Conservation (phyloP, 192 early-diverging fungal genomes). For the Dissophora ornata region DNA sequence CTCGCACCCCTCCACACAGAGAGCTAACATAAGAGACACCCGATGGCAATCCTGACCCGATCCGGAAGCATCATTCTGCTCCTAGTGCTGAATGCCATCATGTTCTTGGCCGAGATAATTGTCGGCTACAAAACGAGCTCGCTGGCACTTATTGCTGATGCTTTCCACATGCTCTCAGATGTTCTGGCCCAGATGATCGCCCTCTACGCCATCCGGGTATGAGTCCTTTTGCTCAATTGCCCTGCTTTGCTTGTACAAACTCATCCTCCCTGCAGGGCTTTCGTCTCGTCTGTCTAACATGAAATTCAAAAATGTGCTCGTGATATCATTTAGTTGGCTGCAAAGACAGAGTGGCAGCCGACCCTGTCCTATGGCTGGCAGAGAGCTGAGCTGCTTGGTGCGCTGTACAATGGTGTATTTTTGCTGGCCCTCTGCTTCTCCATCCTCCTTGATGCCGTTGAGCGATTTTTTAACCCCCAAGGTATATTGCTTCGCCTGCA, state of each 20-base stretch:
- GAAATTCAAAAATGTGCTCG: background rate
- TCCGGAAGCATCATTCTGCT: conserved; percentile 68
- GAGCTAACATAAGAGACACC: no score
- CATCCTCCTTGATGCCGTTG: conserved; percentile 86
- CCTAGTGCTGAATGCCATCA: conserved; percentile 67
- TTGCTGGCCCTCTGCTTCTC: conserved; percentile 92
- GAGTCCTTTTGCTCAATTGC: conserved; percentile 7
- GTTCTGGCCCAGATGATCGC: conserved; percentile 81
- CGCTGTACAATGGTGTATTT: conserved; percentile 92
- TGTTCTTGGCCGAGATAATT: conserved; percentile 86
- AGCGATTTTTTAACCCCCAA: conserved; percentile 80
- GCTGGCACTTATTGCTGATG: conserved; percentile 89
- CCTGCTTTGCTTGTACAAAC: no score
- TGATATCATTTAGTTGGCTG: conserved; percentile 63
- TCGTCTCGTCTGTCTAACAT: conserved; percentile 10
- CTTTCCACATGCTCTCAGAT: conserved; percentile 94
- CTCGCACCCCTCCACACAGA: no score
- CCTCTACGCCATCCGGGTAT: conserved; percentile 79
- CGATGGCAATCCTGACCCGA: conserved; percentile 28
- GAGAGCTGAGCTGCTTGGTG: conserved; percentile 92
- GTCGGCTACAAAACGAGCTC: conserved; percentile 81
- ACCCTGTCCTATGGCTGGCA: conserved; percentile 91
- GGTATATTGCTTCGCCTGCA: conserved; percentile 44
- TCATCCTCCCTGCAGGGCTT: no score
- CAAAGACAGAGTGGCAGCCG: conserved; percentile 65